Conservation (phyloP, 2,329 filamentous ascomycete species). For the Fusarium sp. region DNA sequence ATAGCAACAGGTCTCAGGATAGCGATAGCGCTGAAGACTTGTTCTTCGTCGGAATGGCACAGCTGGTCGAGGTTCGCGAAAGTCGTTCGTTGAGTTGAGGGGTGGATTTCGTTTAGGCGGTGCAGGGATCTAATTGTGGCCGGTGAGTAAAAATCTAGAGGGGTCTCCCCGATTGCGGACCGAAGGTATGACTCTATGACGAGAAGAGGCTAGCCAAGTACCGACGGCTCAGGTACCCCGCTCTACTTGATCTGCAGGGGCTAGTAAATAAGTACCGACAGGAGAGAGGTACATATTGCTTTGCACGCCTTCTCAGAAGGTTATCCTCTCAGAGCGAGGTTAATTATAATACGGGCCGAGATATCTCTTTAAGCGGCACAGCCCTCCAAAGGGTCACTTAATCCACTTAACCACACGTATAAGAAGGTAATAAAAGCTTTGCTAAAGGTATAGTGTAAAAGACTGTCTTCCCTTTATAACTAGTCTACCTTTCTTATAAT, state of each 20-base stretch:
- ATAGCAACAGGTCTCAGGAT: constrained; percentile 18
- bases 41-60: constrained; percentile 22
- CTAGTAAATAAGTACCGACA: background rate
- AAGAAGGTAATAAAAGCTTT: too few relatives aligned
- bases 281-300: background rate
- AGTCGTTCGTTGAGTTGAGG: constrained; percentile 13
- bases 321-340: background rate
- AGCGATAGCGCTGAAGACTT: constrained; percentile 9
- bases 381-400: too few relatives aligned
- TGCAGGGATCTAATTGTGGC: constrained; percentile 23
- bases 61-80: constrained; percentile 9
- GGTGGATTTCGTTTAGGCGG: constrained; percentile 12
- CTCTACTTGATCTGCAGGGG: constrained; percentile 12
- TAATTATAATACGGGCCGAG: background rate
- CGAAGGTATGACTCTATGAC: constrained; percentile 30
- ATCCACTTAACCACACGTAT: too few relatives aligned
- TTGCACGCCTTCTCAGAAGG: background rate
- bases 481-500: too few relatives aligned
- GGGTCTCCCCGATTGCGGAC: constrained; percentile 40
- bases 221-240: constrained; percentile 12
- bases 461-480: too few relatives aligned
- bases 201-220: constrained; percentile 12
- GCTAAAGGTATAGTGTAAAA: too few relatives aligned
- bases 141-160: constrained; percentile 33
- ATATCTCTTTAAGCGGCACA: background rate